Conservation (phyloP, 345 rosid species). For the Syzygium aromaticum region DNA sequence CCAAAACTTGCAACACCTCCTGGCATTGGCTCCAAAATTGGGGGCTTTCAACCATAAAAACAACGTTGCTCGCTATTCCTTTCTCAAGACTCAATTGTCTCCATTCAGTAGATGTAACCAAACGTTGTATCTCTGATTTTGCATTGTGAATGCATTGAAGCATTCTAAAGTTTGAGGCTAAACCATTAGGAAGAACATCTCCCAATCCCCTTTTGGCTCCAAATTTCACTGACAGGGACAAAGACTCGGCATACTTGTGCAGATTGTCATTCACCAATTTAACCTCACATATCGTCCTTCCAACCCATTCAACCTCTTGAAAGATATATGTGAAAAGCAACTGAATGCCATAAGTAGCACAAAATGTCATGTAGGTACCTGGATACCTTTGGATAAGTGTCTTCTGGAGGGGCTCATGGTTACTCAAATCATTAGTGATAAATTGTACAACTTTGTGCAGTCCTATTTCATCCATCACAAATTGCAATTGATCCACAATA, state of each 20-base stretch:
- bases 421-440: background rate
- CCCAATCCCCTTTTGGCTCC: background rate
- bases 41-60: background rate
- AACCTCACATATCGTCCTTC: background rate
- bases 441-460: background rate
- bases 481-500: too few relatives aligned
- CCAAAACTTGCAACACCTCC: background rate
- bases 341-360: background rate
- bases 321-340: background rate
- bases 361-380: background rate
- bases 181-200: background rate
- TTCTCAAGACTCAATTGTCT: background rate
- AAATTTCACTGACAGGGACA: background rate
- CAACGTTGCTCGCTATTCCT: background rate
- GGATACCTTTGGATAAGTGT: background rate
- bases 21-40: background rate
- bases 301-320: background rate
- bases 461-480: too few relatives aligned
- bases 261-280: background rate
- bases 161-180: background rate
- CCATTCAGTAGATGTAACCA: background rate
- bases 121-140: background rate
- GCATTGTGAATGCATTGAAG: background rate
- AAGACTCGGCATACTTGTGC: too few relatives aligned
- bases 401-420: background rate